A percentile compares a stretch with the other conserved stretches of the same genome.
These are phyloP conservation scores for Kwoniella newhampshirensis DNA, from an alignment of 768 basidiomycete genomes.

Conservation along the genomic window DNA sequence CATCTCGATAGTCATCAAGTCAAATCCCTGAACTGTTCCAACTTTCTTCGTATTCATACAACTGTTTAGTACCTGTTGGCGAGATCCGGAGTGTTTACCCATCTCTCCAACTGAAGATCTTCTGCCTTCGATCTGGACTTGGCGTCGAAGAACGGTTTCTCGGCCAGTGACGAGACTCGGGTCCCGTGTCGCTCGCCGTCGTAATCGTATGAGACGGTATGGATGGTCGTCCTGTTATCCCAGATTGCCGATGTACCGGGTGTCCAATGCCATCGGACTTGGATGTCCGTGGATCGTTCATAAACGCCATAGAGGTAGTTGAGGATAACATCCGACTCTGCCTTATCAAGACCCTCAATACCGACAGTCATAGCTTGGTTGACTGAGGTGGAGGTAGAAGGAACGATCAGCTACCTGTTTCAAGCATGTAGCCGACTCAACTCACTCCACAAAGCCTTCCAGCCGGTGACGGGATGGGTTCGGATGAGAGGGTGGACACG, in stretches of 20 bases:
- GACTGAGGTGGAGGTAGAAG: conserved; percentile 29
- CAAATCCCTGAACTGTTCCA: no score
- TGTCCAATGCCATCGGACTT: conserved; percentile 54
- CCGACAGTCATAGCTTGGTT: conserved; percentile 52
- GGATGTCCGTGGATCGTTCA: conserved; percentile 49
- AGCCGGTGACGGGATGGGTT: conserved; percentile 46
- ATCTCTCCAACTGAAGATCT: conserved; percentile 21
- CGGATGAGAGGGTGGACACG: conserved; percentile 32
- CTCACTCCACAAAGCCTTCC: conserved; percentile 49
- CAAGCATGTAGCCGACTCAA: no score
- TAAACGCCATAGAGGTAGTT: conserved; percentile 50
- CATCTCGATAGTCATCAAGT: no score
- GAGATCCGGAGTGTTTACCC: conserved; percentile 15
- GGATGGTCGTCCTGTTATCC: conserved; percentile 53
- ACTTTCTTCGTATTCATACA: no score
- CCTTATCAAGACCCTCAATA: conserved; percentile 52
- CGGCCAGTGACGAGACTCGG: conserved; percentile 45
- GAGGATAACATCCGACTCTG: conserved; percentile 52
- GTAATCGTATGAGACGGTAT: conserved; percentile 56
- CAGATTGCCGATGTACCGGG: conserved; percentile 51
- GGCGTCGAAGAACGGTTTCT: conserved; percentile 43
- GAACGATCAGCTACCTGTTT: no score
- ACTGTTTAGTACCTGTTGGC: conserved; percentile 5
- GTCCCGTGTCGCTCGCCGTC: conserved; percentile 49
- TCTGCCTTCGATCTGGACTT: conserved; percentile 33